Evolutionary conservation across 208 protist species (phyloP).

Genomic region (Porcisia hertigi): DNA sequence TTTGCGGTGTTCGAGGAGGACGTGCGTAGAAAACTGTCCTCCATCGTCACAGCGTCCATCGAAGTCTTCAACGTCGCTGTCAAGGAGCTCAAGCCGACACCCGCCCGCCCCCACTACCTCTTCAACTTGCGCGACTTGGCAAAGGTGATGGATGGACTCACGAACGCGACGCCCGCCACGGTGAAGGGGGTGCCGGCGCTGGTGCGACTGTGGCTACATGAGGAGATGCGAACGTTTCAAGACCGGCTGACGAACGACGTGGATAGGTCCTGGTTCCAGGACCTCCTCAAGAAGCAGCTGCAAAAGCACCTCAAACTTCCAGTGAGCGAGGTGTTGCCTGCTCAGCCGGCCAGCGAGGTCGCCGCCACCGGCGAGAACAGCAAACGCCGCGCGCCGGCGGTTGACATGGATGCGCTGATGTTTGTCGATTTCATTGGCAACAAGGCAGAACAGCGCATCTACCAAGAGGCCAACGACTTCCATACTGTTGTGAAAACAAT

Average conservation of each 20-base stretch:
- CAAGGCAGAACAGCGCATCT: slow-evolving; percentile 74
- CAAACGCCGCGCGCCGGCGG: not conserved
- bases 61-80: slow-evolving; percentile 94
- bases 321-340: slow-evolving; percentile 64
- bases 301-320: slow-evolving; percentile 81
- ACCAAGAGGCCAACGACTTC: slow-evolving; percentile 92
- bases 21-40: slow-evolving; percentile 61
- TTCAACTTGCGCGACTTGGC: slow-evolving; percentile 99
- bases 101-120: slow-evolving; percentile 98
- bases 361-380: not conserved
- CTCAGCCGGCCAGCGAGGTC: not conserved
- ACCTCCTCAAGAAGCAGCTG: slow-evolving; percentile 77
- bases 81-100: slow-evolving; percentile 96
- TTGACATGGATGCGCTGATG: slow-evolving; percentile 52
- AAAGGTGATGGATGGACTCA: slow-evolving; percentile 97
- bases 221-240: slow-evolving; percentile 94
- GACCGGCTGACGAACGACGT: slow-evolving; percentile 94
- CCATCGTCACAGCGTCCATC: slow-evolving; percentile 94
- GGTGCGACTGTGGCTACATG: slow-evolving; percentile 95
- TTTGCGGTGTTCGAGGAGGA: slow-evolving; percentile 88
- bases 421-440: slow-evolving; percentile 94
- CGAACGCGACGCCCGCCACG: slow-evolving; percentile 79
- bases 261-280: slow-evolving; percentile 94
- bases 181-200: slow-evolving; percentile 59
- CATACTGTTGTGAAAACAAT: slow-evolving; percentile 75